Conservation (phyloP, 805 yeast genomes). For the Metschnikowia lochheadii region DNA sequence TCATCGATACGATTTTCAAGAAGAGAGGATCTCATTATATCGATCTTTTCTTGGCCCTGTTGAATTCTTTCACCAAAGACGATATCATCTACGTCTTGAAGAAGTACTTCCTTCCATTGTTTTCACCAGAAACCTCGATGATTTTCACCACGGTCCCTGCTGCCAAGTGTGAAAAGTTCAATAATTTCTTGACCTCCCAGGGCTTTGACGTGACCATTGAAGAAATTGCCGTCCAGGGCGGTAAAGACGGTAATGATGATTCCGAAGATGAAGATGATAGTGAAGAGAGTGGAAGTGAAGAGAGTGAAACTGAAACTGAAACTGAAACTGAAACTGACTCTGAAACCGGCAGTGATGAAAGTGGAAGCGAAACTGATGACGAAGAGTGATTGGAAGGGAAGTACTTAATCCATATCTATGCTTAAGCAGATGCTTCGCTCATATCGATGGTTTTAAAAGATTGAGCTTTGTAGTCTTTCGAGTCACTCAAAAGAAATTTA, state of each 20-base stretch:
- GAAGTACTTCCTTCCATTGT: conserved; percentile 62
- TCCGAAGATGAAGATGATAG: conserved; percentile 5
- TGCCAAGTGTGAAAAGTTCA: conserved; percentile 47
- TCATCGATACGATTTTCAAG: conserved; percentile 59
- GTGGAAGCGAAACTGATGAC: conserved; percentile 2
- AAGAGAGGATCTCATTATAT: conserved; percentile 69
- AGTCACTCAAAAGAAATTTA: conserved; percentile 21
- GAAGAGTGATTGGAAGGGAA: not conserved
- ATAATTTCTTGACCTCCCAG: conserved; percentile 40
- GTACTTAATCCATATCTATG: too few species aligned
- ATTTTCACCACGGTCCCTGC: conserved; percentile 76
- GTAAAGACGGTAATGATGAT: conserved; percentile 8
- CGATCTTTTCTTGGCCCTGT: conserved; percentile 45
- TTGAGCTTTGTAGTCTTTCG: conserved; percentile 6
- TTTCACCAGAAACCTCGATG: conserved; percentile 50
- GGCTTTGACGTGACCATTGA: conserved; percentile 65
- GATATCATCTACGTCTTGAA: conserved; percentile 50
- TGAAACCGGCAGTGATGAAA: not conserved
- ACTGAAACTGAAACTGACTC: not conserved
- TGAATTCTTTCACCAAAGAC: conserved; percentile 49
- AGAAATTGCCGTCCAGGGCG: conserved; percentile 34
- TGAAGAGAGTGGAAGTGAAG: conserved; percentile 6
- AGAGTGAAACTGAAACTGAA: not conserved
- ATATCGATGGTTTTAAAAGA: conserved; percentile 4
- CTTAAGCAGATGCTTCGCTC: not conserved